A percentile compares a stretch with the other conserved stretches of the same genome.
These are phyloP conservation scores for Trichophyton verrucosum DNA, from an alignment of 2,329 filamentous ascomycete species.

Conservation along the genomic window DNA sequence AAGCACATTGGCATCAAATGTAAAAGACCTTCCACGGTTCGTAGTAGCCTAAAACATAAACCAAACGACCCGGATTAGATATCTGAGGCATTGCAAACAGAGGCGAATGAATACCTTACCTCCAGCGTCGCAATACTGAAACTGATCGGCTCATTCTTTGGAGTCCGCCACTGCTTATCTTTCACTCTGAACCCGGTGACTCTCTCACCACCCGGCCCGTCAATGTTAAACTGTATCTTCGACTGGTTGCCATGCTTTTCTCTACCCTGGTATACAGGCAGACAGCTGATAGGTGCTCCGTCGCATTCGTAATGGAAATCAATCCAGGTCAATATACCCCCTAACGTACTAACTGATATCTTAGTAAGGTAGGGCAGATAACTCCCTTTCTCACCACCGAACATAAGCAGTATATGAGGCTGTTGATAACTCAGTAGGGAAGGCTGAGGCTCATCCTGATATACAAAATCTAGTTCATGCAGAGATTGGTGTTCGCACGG, in stretches of 20 bases:
- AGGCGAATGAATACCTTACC: not conserved
- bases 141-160: not conserved
- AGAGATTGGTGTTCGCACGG: conserved; percentile 11
- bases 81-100: not conserved
- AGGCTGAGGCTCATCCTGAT: not conserved
- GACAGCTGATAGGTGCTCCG: not conserved
- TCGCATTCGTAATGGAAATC: conserved; percentile 12
- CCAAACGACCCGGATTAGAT: not conserved
- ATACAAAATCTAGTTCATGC: conserved; percentile 11
- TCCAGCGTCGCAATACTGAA: not conserved
- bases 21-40: conserved; percentile 13
- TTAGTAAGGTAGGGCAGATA: conserved; percentile 15
- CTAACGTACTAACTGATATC: conserved; percentile 14
- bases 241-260: not conserved
- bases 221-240: conserved; percentile 13
- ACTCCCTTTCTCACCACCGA: conserved; percentile 12
- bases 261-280: not conserved
- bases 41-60: conserved; percentile 11
- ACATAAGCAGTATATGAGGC: conserved; percentile 15
- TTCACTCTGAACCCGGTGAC: conserved; percentile 12
- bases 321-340: conserved; percentile 11
- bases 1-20: conserved; percentile 14
- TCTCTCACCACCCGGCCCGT: conserved; percentile 15
- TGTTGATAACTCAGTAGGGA: conserved; percentile 4
- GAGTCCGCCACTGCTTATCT: conserved; percentile 5